Percentiles rank a stretch among this genome's conserved stretches.
These are phyloP conservation scores for Sanghuangporus weigelae DNA, from an alignment of 1,284 basidiomycete species.

Conservation along the genomic window DNA sequence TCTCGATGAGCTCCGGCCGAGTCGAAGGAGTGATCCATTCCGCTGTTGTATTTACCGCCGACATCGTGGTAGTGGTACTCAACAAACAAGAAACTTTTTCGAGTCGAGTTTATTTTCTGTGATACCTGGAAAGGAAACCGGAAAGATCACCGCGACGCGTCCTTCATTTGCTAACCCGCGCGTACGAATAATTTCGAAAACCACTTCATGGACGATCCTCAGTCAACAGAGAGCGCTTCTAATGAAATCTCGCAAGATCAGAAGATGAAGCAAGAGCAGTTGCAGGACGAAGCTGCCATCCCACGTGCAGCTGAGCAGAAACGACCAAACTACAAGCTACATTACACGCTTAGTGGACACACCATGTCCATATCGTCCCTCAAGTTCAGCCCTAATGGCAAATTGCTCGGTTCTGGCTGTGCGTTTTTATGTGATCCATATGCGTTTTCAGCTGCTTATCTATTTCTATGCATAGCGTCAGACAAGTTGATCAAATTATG, in stretches of 20 bases:
- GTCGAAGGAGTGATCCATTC: constrained; percentile 68
- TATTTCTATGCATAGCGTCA: constrained; percentile 50
- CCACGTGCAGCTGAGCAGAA: constrained; percentile 13
- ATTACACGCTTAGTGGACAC: constrained; percentile 65
- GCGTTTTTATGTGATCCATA: constrained; percentile 25
- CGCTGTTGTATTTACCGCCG: constrained; percentile 35
- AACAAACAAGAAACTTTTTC: background rate
- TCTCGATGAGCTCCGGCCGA: constrained; percentile 81
- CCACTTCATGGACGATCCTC: background rate
- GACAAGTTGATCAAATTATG: constrained; percentile 79
- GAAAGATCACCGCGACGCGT: background rate
- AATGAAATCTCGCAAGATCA: constrained; percentile 15
- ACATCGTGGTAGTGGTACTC: background rate
- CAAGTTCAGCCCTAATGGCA: constrained; percentile 77
- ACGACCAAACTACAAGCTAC: constrained; percentile 36
- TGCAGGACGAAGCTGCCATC: background rate
- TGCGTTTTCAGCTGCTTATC: constrained; percentile 15
- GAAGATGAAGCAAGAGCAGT: constrained; percentile 8
- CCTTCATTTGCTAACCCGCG: background rate
- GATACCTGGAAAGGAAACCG: background rate
- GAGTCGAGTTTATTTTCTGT: background rate
- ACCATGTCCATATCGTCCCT: constrained; percentile 67
- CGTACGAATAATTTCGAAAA: background rate
- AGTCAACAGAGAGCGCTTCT: constrained; percentile 14
- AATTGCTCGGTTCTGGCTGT: constrained; percentile 72